phyloP scores from a whole-genome alignment of 2,329 filamentous ascomycete species.

The Mycosphaerella sp. region DNA sequence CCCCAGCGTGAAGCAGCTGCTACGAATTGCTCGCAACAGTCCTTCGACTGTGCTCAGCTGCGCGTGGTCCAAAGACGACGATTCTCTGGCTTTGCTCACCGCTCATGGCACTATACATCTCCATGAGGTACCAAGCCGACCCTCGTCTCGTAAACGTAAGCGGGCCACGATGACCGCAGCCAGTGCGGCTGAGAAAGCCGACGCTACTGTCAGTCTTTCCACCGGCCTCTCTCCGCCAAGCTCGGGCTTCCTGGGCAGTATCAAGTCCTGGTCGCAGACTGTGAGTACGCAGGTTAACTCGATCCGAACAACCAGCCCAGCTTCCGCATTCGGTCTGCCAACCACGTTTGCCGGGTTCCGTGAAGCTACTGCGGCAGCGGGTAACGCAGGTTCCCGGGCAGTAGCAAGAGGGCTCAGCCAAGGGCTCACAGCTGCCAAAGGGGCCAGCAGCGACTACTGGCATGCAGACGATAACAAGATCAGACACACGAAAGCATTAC shows the following conservation, averaged over 20 bases:
- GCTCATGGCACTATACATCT: slow-evolving; percentile 94
- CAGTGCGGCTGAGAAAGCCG: slow-evolving; percentile 29
- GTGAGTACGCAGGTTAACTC: slow-evolving; percentile 34
- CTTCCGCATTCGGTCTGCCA: slow-evolving; percentile 22
- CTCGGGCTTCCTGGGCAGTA: slow-evolving; percentile 28
- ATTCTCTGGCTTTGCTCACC: slow-evolving; percentile 81
- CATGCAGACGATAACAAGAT: slow-evolving; percentile 71
- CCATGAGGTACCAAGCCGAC: slow-evolving; percentile 63
- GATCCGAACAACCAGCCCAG: slow-evolving; percentile 21
- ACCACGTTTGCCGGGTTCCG: slow-evolving; percentile 32
- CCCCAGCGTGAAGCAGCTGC: slow-evolving; percentile 67
- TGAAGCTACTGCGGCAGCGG: slow-evolving; percentile 28
- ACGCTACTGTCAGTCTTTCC: slow-evolving; percentile 30
- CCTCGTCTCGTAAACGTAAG: slow-evolving; percentile 35
- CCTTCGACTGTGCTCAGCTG: slow-evolving; percentile 87
- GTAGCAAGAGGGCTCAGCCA: slow-evolving; percentile 68
- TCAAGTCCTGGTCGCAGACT: slow-evolving; percentile 38
- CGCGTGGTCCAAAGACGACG: slow-evolving; percentile 76
- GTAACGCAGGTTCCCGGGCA: slow-evolving; percentile 60
- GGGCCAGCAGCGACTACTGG: slow-evolving; percentile 62
- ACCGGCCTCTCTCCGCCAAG: slow-evolving; percentile 30
- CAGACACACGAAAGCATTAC: slow-evolving; percentile 52
- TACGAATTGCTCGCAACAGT: slow-evolving; percentile 85
- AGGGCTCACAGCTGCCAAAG: slow-evolving; percentile 64
- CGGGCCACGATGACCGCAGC: slow-evolving; percentile 18